These are phyloP conservation scores for barley (Hordeum vulgare) DNA, from an alignment of 176 grass and related monocot species.

Conservation along the genomic window DNA sequence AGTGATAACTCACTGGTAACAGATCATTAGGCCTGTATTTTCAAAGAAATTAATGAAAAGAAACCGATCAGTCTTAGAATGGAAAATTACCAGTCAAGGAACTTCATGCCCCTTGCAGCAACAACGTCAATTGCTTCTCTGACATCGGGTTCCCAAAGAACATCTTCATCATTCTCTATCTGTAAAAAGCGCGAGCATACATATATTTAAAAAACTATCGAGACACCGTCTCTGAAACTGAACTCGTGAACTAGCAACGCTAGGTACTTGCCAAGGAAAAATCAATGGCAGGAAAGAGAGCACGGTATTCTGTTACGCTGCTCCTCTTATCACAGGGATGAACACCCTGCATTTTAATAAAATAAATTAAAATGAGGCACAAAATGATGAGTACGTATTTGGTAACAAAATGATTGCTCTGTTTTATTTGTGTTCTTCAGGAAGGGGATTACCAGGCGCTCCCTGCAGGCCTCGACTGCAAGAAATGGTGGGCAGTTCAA, in stretches of 20 bases:
- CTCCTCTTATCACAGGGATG: constrained; percentile 91
- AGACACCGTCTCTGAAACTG: not conserved
- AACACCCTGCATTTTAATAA: constrained; percentile 54
- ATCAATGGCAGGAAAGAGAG: constrained; percentile 79
- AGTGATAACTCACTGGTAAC: no score
- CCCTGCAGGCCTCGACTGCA: constrained; percentile 73
- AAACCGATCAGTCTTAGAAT: not conserved
- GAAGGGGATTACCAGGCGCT: constrained; percentile 55
- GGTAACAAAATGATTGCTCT: not conserved
- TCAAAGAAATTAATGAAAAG: not conserved
- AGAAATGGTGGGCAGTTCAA: constrained; percentile 56
- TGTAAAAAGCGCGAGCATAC: constrained; percentile 6
- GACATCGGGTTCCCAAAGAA: constrained; percentile 65
- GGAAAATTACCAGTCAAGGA: constrained; percentile 68
- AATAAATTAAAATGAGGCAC: not conserved
- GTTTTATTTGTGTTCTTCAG: not conserved
- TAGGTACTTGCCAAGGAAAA: constrained; percentile 66
- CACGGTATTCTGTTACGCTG: constrained; percentile 61
- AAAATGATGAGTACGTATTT: not conserved
- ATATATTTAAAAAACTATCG: not conserved
- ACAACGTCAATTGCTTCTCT: constrained; percentile 60
- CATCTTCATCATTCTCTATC: constrained; percentile 85
- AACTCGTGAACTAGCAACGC: not conserved
- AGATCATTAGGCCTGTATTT: not conserved
- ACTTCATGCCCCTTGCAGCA: constrained; percentile 68